phyloP scores from a whole-genome alignment of 2,329 filamentous ascomycete species.

The Simplicillium aogashimaense region DNA sequence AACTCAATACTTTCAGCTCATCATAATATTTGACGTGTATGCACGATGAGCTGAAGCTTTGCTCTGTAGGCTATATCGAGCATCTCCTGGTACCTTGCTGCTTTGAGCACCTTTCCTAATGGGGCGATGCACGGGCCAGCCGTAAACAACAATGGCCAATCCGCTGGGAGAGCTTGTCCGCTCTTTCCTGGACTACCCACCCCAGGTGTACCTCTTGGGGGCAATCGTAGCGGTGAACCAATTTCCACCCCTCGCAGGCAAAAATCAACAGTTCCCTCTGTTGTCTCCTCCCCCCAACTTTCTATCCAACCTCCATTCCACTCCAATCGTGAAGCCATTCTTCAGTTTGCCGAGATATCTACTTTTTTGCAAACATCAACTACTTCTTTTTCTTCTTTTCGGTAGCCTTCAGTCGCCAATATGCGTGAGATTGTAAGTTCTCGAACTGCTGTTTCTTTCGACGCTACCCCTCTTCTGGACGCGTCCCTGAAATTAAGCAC shows the following conservation, averaged over 20 bases:
- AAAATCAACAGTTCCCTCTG: conserved; percentile 14
- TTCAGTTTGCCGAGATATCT: conserved; percentile 21
- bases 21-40: neutral
- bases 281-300: conserved; percentile 7
- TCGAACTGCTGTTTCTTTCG: neutral
- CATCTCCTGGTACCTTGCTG: conserved; percentile 6
- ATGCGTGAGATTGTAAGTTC: conserved; percentile 63
- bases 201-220: conserved; percentile 3
- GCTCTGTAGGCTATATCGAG: conserved; percentile 1
- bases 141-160: conserved; percentile 24
- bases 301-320: conserved; percentile 13
- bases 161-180: conserved; percentile 6
- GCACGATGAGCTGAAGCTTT: neutral
- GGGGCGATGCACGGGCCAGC: conserved; percentile 16
- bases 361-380: conserved; percentile 18
- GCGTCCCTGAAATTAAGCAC: no score
- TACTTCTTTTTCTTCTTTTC: conserved; percentile 11
- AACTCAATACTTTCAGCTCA: no score
- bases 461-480: conserved; percentile 8
- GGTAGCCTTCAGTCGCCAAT: conserved; percentile 25
- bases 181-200: conserved; percentile 10
- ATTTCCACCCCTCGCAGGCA: conserved; percentile 12
- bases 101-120: conserved; percentile 16
- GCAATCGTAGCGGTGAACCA: conserved; percentile 16
- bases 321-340: conserved; percentile 9